Base-by-base conservation (phyloP, 2,329 filamentous ascomycete genomes). In the Aspergillus nomiae region DNA sequence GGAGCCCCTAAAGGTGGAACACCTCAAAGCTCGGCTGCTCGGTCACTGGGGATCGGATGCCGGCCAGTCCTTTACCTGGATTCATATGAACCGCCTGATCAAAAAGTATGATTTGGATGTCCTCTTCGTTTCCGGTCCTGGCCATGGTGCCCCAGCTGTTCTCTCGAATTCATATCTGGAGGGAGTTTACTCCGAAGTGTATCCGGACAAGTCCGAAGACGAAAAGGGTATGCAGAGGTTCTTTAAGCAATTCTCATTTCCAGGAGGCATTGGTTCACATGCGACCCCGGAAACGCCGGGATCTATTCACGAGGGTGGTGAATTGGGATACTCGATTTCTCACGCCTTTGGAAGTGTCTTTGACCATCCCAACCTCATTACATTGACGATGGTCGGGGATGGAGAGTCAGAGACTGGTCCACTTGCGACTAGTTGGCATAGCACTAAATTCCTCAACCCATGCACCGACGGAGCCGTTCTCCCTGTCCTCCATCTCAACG, bases 231-330 rank as follows among this genome's bases (percentile, higher is more conserved):
- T 94, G 83, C 86, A 88, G 70, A 85, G 84, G 64, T 92, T 93
- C 83, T 92, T 93, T 86, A 92, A 92, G 80, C 87, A 90, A 67
- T 94, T 94, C 80, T 92, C 90, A 1, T 93, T 93, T 78, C 91
- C 91, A 0, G 90, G 91, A 21, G 91, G 91, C 60, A 89, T 92
- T 70, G 90, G 90, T 60, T 91, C 88, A 24, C 91, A 93, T 74
- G 90, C 90, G 60, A 93, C 90, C 0, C 90, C 90, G 1, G 90
- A 94, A 79, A 92, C 90, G 0, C 90, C 91, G 0, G 90, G 90
- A 54, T 90, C 87, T 72, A 83, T 92, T 65, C 91, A 93, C 74
- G 91, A 94, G 75, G 91, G 91, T 71, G 91, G 91, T 65, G 91
- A 94, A 78, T 85, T 94, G 26, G 91, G 91, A n/a, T 94, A 94